Conservation (phyloP, 495 filamentous ascomycete species). For the Articulospora tetracladia region DNA sequence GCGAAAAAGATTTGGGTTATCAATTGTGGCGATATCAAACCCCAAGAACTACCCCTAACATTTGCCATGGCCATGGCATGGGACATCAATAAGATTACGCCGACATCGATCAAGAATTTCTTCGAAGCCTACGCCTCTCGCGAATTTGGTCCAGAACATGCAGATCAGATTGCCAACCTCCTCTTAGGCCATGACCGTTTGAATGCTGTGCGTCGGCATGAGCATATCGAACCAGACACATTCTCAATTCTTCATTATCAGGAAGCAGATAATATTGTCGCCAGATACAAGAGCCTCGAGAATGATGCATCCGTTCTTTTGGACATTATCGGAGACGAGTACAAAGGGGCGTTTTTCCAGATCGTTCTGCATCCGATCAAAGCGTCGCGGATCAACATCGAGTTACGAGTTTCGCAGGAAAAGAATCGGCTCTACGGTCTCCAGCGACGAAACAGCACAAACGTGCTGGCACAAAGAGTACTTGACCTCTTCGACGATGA, state of each 20-base stretch:
- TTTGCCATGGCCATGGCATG: constrained; percentile 66
- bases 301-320: constrained; percentile 52
- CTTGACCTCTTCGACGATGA: constrained; percentile 57
- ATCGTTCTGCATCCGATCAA: constrained; percentile 64
- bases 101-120: constrained; percentile 52
- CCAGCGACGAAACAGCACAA: constrained; percentile 44
- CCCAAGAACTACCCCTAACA: constrained; percentile 59
- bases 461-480: constrained; percentile 30
- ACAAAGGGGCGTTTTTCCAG: constrained; percentile 61
- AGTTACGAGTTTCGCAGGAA: constrained; percentile 55
- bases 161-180: constrained; percentile 46
- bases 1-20: constrained; percentile 70
- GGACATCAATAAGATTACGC: constrained; percentile 48
- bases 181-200: constrained; percentile 59
- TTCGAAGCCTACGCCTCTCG: constrained; percentile 51
- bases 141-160: constrained; percentile 51
- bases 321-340: constrained; percentile 38
- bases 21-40: constrained; percentile 74
- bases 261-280: constrained; percentile 60
- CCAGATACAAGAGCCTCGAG: constrained; percentile 55
- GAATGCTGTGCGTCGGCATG: constrained; percentile 61
- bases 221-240: constrained; percentile 57
- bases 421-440: constrained; percentile 64
- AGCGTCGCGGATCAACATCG: constrained; percentile 54
- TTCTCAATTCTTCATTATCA: constrained; percentile 68